Base-by-base conservation (phyloP, 257 asterid genomes). In the Agastache rugosa region DNA sequence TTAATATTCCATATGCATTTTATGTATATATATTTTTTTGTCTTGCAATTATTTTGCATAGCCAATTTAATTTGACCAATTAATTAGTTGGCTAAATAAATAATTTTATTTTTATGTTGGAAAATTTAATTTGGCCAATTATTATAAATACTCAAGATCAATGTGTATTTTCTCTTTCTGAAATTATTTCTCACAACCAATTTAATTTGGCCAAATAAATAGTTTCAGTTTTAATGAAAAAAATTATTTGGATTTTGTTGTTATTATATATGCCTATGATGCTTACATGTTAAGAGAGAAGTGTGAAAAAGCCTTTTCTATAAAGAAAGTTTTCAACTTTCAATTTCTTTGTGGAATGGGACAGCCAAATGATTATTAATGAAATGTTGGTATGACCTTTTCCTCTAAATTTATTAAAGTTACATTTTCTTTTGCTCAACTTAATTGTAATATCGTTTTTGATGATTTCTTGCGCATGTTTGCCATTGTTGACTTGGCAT, bases 231-330 rank as follows among this genome's bases (percentile, higher is more conserved):
- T n/a, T n/a, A n/a, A n/a, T n/a, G n/a, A n/a, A n/a, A n/a, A n/a
- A n/a, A n/a, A n/a, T n/a, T n/a, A n/a, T n/a, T 62, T 16, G 72
- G 39, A 41, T 78, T 53, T 29, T 11, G 25, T 54, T 70, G 76
- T 65, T 82, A 58, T 78, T 70, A 79, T 64, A 75, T 50, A 75
- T 50, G 29, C 60, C 11, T 55, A 51, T 69, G 84, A 83, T 79
- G 86, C 96, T 88, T 88, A 67, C 76, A 19, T 47, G 69, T 70
- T 73, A 86, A 87, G 90, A 77, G n/a, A n/a, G 31, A 85, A 77
- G 80, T 69, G 81, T 65, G 73, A 55, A 54, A 64, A 55, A 22
- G 11, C 14, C 35, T 10, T 62, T 73, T 44, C 48, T 71, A 15
- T 72, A 69, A 74, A 61, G 65, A 42, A 69, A 75, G 73, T 67